A percentile compares a stretch with the other conserved stretches of the same genome.
Conservation (phyloP, 306 rosid genomes). For the Morella rubra region DNA sequence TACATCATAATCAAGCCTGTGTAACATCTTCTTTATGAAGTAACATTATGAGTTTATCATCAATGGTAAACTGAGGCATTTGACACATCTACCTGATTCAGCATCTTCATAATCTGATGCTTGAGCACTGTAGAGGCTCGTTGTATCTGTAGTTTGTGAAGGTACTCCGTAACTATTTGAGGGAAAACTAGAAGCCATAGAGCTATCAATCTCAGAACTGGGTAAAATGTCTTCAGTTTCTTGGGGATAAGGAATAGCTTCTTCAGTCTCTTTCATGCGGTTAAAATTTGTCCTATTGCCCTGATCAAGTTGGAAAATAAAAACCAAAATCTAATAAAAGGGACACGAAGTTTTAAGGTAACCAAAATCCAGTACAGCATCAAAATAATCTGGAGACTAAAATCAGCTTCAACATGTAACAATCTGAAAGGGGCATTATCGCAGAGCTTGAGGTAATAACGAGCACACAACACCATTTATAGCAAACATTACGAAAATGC, state of each 20-base stretch:
- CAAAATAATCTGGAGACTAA: not conserved
- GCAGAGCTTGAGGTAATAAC: not conserved
- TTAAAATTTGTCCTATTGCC: constrained; percentile 51
- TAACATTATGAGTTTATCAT: constrained; percentile 12
- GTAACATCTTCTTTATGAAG: constrained; percentile 9
- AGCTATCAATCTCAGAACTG: constrained; percentile 51
- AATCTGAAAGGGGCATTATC: not conserved
- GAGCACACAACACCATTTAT: not conserved
- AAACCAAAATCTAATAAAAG: not conserved
- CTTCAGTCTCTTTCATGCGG: constrained; percentile 47
- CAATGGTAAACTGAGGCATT: constrained; percentile 18
- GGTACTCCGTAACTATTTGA: constrained; percentile 45
- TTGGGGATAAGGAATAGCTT: constrained; percentile 36
- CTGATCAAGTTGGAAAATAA: constrained; percentile 47
- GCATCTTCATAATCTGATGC: constrained; percentile 75
- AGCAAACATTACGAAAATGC: not conserved
- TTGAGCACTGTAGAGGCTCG: constrained; percentile 61
- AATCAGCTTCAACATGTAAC: not conserved
- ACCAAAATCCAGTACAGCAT: not conserved
- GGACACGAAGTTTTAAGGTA: not conserved
- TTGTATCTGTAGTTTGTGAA: constrained; percentile 56
- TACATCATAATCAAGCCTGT: constrained; percentile 2
- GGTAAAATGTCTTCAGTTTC: constrained; percentile 33
- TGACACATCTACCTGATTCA: constrained; percentile 60
- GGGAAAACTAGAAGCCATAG: constrained; percentile 47